Evolutionary conservation across 768 basidiomycete genomes (phyloP).

Genomic region (Mycena maculata): DNA sequence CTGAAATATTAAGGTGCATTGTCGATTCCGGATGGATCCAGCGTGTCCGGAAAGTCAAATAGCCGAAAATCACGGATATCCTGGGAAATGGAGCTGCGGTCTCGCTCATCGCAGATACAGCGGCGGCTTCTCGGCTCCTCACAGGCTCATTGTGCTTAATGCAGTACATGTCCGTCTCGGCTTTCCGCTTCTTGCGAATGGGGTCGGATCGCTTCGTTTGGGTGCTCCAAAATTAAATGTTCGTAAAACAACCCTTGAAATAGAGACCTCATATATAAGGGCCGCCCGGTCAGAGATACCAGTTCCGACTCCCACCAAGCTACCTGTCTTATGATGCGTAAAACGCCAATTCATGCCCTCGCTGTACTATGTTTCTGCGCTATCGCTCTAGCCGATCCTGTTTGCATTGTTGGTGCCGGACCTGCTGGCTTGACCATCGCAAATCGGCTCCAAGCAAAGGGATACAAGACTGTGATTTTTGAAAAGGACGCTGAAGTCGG

Average conservation of each 20-base stretch:
- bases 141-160: no score
- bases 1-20: no score
- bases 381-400: slow-evolving; percentile 15
- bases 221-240: no score
- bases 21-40: no score
- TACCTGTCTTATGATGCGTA: slow-evolving; percentile 17
- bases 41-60: no score
- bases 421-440: slow-evolving; percentile 14
- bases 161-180: no score
- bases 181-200: no score
- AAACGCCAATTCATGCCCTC: slow-evolving; percentile 18
- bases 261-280: slow-evolving; percentile 18
- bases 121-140: no score
- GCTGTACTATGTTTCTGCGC: slow-evolving; percentile 15
- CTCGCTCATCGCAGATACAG: no score
- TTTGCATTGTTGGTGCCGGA: slow-evolving; percentile 19
- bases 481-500: slow-evolving; percentile 16
- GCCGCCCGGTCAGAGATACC: slow-evolving; percentile 16
- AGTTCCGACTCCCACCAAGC: slow-evolving; percentile 14
- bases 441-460: slow-evolving; percentile 10
- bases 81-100: no score
- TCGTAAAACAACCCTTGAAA: neutral
- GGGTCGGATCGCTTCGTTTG: no score
- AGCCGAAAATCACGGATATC: no score
- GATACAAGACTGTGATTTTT: slow-evolving; percentile 10